Percentiles rank a stretch among this genome's conserved stretches.
These are phyloP conservation scores for Akanthomyces dipterigenus DNA, from an alignment of 2,329 filamentous ascomycete species.

Conservation along the genomic window DNA sequence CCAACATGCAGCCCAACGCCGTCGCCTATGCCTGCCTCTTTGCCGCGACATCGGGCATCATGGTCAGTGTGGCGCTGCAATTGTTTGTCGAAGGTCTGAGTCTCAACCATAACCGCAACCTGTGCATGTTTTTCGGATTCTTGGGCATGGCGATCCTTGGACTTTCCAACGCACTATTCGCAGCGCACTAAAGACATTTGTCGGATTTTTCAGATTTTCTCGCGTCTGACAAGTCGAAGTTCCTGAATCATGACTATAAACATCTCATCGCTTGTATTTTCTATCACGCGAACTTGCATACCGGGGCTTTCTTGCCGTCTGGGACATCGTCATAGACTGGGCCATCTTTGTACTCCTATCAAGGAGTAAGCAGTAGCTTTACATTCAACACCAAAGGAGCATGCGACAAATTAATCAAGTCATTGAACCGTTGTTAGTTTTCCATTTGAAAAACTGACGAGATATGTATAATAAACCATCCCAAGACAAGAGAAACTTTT, in stretches of 20 bases:
- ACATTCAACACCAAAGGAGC: not conserved
- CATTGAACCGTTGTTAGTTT: not conserved
- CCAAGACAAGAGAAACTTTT: not conserved
- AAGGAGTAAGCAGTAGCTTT: not conserved
- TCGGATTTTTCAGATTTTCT: not conserved
- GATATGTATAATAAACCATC: not conserved
- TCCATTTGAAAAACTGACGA: no score
- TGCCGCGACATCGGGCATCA: conserved; percentile 83
- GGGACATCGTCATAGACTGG: not conserved
- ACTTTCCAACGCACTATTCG: conserved; percentile 76
- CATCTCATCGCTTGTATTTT: not conserved
- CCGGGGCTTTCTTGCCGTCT: not conserved
- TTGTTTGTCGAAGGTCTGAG: conserved; percentile 81
- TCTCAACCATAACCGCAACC: conserved; percentile 68
- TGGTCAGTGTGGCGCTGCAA: conserved; percentile 88
- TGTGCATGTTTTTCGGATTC: conserved; percentile 77
- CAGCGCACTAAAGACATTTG: conserved; percentile 32
- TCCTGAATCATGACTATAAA: not conserved
- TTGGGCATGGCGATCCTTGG: conserved; percentile 83
- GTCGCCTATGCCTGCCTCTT: conserved; percentile 76
- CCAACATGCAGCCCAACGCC: conserved; percentile 43
- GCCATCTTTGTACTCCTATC: not conserved
- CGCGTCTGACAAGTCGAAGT: not conserved
- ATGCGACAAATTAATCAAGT: no score
- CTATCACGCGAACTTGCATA: not conserved